Conservation (phyloP, 2,329 filamentous ascomycete genomes). For the Drechslerella coelobrocha region DNA sequence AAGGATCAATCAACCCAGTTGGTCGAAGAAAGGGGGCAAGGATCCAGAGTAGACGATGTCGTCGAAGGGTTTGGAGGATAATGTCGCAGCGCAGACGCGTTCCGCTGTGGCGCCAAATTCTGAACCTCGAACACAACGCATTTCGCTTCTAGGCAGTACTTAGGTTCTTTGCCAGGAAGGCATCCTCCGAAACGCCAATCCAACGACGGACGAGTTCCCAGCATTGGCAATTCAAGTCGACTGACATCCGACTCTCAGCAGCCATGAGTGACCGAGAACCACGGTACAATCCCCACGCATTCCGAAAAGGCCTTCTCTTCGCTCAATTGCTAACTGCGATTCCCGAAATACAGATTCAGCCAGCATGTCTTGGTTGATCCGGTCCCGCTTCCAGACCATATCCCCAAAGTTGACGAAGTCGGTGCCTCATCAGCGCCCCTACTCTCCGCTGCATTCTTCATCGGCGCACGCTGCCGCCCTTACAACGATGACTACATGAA, state of each 20-base stretch:
- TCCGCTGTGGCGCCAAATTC: constrained; percentile 31
- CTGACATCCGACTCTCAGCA: constrained; percentile 15
- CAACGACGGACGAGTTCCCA: constrained; percentile 12
- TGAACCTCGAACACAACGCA: constrained; percentile 44
- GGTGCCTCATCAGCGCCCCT: constrained; percentile 91
- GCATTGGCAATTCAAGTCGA: constrained; percentile 24
- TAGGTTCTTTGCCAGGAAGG: constrained; percentile 11
- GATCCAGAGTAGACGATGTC: constrained; percentile 13
- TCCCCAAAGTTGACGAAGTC: constrained; percentile 92
- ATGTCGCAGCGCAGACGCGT: constrained; percentile 43
- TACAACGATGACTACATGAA: constrained; percentile 99
- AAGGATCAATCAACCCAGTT: constrained; percentile 13
- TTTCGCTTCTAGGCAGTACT: too few species aligned
- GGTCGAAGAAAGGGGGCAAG: constrained; percentile 3
- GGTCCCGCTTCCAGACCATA: constrained; percentile 87
- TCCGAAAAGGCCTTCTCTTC: not conserved
- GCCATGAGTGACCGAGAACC: constrained; percentile 33
- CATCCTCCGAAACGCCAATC: constrained; percentile 36
- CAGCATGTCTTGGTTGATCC: constrained; percentile 93
- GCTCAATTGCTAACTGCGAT: constrained; percentile 13
- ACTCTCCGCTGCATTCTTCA: constrained; percentile 92
- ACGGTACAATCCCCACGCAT: constrained; percentile 15
- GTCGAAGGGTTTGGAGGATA: constrained; percentile 18
- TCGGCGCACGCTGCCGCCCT: constrained; percentile 88
- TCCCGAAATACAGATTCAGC: constrained; percentile 75